Conservation (phyloP, 1,284 basidiomycete species). For the Trichosporon coremiiforme region DNA sequence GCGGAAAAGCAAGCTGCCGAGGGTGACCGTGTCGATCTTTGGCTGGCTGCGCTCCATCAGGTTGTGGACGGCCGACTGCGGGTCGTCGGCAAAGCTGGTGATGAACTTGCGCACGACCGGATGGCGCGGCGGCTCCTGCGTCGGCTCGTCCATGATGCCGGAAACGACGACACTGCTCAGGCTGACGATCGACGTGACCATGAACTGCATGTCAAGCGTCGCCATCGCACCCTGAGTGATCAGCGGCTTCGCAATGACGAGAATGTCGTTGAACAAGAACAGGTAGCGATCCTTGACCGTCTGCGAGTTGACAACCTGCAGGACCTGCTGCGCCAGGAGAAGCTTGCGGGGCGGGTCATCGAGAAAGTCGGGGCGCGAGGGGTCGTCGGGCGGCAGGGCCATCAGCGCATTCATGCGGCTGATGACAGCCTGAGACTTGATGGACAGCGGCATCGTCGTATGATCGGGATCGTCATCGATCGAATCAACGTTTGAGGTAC, state of each 20-base stretch:
- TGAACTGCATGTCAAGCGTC: conserved; percentile 76
- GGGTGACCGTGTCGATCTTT: conserved; percentile 65
- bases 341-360: conserved; percentile 85
- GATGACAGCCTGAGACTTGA: conserved; percentile 36
- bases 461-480: conserved; percentile 29
- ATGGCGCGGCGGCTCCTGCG: conserved; percentile 57
- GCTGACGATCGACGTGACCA: conserved; percentile 83
- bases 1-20: conserved; percentile 82
- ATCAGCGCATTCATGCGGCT: conserved; percentile 60
- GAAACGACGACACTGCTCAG: conserved; percentile 62
- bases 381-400: conserved; percentile 62
- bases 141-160: conserved; percentile 43
- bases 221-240: conserved; percentile 63
- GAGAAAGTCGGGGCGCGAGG: conserved; percentile 66
- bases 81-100: conserved; percentile 70
- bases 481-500: conserved; percentile 29
- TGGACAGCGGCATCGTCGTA: conserved; percentile 6
- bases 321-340: conserved; percentile 77
- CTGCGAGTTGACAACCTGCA: conserved; percentile 81
- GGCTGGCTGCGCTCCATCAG: conserved; percentile 62
- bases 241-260: conserved; percentile 71
- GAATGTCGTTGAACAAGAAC: conserved; percentile 90
- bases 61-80: conserved; percentile 68
- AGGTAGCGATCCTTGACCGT: conserved; percentile 95
- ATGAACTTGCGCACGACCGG: conserved; percentile 71